These are phyloP conservation scores for Candida arabinofermentans DNA, from an alignment of 805 yeast genomes.

Conservation along the genomic window DNA sequence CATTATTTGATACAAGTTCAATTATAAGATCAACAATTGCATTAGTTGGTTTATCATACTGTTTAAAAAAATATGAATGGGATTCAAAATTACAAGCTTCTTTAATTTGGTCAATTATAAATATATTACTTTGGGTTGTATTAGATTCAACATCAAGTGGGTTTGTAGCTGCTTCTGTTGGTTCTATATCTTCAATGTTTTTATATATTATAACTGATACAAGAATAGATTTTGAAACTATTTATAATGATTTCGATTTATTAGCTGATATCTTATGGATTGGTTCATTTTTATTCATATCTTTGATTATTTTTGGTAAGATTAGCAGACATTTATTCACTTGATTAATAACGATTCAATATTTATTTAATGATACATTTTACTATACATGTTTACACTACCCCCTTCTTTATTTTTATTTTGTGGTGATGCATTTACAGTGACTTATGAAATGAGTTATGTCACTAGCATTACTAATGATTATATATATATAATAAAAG, in stretches of 20 bases:
- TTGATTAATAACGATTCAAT: neutral
- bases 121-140: constrained; percentile 60
- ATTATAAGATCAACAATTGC: constrained; percentile 48
- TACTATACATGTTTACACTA: neutral
- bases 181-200: constrained; percentile 15
- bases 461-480: no score
- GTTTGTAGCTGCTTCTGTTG: constrained; percentile 16
- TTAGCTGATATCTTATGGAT: constrained; percentile 48
- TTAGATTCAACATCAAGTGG: constrained; percentile 24
- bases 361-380: neutral
- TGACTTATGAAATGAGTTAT: no score
- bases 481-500: no score
- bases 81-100: constrained; percentile 60
- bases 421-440: no score
- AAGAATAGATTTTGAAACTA: neutral
- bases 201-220: constrained; percentile 9
- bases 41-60: constrained; percentile 66
- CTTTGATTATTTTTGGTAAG: constrained; percentile 64
- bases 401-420: neutral
- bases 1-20: constrained; percentile 14
- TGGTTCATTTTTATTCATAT: constrained; percentile 63
- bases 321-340: constrained; percentile 45
- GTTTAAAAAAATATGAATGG: constrained; percentile 69
- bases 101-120: constrained; percentile 56
- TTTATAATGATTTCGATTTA: constrained; percentile 10